phyloP scores from a whole-genome alignment of 805 yeast genomes.

The Kodamaea laetipori region DNA sequence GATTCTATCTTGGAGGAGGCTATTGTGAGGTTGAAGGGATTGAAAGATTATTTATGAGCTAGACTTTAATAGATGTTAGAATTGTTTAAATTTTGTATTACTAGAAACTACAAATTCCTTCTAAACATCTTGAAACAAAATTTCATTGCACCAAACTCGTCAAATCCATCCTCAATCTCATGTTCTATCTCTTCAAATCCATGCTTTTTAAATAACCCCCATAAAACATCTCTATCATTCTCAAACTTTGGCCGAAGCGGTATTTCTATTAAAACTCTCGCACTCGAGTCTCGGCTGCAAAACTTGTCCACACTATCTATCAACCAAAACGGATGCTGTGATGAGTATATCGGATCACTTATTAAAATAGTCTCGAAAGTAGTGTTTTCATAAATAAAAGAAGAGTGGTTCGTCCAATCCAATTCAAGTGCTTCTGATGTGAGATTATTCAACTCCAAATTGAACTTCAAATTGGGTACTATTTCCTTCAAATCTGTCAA shows the following conservation, averaged over 20 bases:
- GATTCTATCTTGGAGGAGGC: constrained; percentile 81
- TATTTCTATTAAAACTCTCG: constrained; percentile 66
- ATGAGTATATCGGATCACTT: constrained; percentile 88
- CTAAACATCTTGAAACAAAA: constrained; percentile 51
- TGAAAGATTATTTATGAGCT: constrained; percentile 57
- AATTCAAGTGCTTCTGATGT: constrained; percentile 49
- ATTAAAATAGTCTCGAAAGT: constrained; percentile 62
- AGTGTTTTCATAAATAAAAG: constrained; percentile 34
- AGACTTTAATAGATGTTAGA: background rate
- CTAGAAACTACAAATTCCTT: too few species aligned
- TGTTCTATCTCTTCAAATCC: constrained; percentile 38
- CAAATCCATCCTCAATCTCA: constrained; percentile 64
- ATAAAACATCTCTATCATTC: constrained; percentile 60
- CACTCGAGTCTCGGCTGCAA: constrained; percentile 29
- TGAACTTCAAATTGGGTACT: constrained; percentile 62
- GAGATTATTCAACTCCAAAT: constrained; percentile 54
- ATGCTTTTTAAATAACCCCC: constrained; percentile 49
- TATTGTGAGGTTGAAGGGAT: constrained; percentile 66
- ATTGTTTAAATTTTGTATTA: background rate
- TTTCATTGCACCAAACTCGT: constrained; percentile 78
- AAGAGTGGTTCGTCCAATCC: constrained; percentile 76
- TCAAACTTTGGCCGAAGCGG: constrained; percentile 74
- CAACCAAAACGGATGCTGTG: constrained; percentile 77
- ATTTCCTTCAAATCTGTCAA: constrained; percentile 84
- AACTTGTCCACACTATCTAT: constrained; percentile 58